Evolutionary conservation across 768 basidiomycete species (phyloP).

Genomic region (Cubamyces sp.): DNA sequence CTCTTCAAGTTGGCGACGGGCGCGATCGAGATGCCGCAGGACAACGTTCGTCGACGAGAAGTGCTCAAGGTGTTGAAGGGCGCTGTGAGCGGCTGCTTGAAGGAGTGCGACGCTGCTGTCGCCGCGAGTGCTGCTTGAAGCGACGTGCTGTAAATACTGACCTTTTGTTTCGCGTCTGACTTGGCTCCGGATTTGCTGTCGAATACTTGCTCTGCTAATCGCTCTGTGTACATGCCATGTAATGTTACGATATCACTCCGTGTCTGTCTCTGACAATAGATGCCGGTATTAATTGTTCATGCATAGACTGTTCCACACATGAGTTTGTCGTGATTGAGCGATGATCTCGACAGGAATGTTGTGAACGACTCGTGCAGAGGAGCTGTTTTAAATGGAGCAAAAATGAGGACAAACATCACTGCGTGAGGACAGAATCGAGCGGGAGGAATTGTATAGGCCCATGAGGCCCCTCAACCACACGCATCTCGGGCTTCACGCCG

Average conservation of each 20-base stretch:
- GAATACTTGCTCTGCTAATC: conserved; percentile 17
- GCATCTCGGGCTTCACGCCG: conserved; percentile 48
- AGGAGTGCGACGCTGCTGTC: conserved; percentile 7
- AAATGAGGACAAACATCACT: not conserved
- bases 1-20: conserved; percentile 67
- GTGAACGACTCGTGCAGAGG: too few species aligned
- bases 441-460: conserved; percentile 25
- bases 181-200: conserved; percentile 6
- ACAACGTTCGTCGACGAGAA: conserved; percentile 55
- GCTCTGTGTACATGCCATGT: conserved; percentile 21
- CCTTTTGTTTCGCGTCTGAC: not conserved
- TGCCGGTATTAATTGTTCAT: too few species aligned
- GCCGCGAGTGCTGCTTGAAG: not conserved
- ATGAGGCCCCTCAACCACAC: conserved; percentile 4
- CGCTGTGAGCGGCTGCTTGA: conserved; percentile 39
- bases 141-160: not conserved
- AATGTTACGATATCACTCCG: conserved; percentile 3
- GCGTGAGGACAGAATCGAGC: not conserved
- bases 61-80: conserved; percentile 58
- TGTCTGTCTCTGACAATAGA: too few species aligned
- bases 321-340: too few species aligned
- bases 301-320: too few species aligned
- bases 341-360: too few species aligned
- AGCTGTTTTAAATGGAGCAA: too few species aligned
- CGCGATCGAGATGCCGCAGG: conserved; percentile 52